Base-by-base conservation (phyloP, 2,329 filamentous ascomycete species). In the Xylariaceae sp. region DNA sequence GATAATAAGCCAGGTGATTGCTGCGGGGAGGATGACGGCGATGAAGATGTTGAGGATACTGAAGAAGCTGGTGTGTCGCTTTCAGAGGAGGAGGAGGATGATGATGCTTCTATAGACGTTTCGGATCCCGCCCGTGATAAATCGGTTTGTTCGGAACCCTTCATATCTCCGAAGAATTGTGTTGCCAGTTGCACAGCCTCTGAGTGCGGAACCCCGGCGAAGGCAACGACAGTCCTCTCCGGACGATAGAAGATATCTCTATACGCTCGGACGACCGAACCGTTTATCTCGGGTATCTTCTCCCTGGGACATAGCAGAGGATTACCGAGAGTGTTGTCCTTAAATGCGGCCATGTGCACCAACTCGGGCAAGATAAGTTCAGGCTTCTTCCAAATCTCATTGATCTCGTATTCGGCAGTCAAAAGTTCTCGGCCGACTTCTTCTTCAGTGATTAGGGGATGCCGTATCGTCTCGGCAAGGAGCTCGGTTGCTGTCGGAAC, bases 361-460 rank as follows among this genome's bases (percentile, higher is more conserved):
- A 99, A 77, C 76, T 99, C 95, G 0, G 95, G 95, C 58, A 99
- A 79, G 65, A 99, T 98, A 53, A 99, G 83, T 69, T 98, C 93
- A 0, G 95, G 93, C 80, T 96, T 98, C 66, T 89, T 89, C 95
- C 95, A 99, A 54, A 99, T 98, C 79, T 98, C 95, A 20, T 87
- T 86, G 72, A 99, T 95, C 77, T 99, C 95, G 71, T 98, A 99
- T 50, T 93, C 86, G 7, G 93, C 95, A 6, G 93, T 98, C 71
- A 90, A 86, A 20, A 99, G 79, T 76, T 99, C 95, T 72, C 92
- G 86, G 19, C 82, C 77, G 0, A 99, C 90, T 75, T 99, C 95
- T 19, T 90, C 86, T 21, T 96, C 89, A 7, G 91, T 96, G 64
- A 98, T 89, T 52, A 82, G 74, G 5, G 95, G 91, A 64, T 96